Conservation (phyloP, 192 early-diverging fungal genomes). For the Entrophospora sp. region DNA sequence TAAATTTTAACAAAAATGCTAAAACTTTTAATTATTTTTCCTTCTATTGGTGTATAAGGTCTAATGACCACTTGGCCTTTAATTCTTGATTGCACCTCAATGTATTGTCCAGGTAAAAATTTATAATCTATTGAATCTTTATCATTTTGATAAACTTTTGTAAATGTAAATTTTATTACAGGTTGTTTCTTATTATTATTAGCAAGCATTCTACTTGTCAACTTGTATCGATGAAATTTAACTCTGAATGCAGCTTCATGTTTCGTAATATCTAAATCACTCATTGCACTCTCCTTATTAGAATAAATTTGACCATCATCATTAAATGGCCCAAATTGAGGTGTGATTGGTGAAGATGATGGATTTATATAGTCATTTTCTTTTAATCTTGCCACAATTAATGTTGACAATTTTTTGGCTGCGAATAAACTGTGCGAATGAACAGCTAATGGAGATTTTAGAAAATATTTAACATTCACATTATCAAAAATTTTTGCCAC, state of each 20-base stretch:
- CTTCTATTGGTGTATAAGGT: slow-evolving; percentile 16
- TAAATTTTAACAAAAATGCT: slow-evolving; percentile 20
- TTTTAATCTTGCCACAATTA: background rate
- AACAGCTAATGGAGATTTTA: background rate
- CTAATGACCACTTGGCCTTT: slow-evolving; percentile 12
- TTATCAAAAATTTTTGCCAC: background rate
- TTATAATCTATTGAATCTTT: background rate
- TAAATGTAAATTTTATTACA: slow-evolving; percentile 14
- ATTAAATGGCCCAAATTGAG: no score
- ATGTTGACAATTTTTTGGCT: background rate
- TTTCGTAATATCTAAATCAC: no score
- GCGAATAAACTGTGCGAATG: background rate
- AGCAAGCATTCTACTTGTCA: slow-evolving; percentile 1
- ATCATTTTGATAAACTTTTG: background rate
- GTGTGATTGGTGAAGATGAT: no score
- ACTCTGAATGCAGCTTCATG: background rate
- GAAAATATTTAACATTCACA: background rate
- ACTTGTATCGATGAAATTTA: slow-evolving; percentile 12
- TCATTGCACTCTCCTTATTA: no score
- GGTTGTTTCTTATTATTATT: background rate
- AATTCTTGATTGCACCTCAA: slow-evolving; percentile 13
- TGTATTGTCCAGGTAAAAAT: slow-evolving; percentile 15
- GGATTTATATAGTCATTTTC: background rate
- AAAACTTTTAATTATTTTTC: slow-evolving; percentile 5
- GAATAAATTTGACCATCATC: no score